phyloP scores from a whole-genome alignment of 164 flowering plant genomes.

The Amborella trichopoda region DNA sequence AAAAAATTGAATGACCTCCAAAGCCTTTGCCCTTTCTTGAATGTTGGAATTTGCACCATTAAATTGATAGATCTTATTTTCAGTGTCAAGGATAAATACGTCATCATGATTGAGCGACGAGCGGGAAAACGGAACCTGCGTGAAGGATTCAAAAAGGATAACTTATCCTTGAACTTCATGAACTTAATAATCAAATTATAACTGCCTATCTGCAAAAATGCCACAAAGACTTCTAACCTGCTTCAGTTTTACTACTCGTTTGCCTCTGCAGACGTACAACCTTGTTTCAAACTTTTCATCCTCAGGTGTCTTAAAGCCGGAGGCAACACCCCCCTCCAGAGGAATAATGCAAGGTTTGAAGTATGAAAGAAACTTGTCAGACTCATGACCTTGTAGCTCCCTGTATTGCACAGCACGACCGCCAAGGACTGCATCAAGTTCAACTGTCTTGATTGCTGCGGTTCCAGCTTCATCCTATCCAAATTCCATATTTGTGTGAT shows the following conservation, averaged over 20 bases:
- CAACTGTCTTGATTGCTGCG: slow-evolving; percentile 96
- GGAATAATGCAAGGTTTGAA: slow-evolving; percentile 97
- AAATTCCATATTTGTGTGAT: slow-evolving; percentile 5
- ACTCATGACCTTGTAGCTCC: slow-evolving; percentile 94
- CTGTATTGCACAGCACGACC: slow-evolving; percentile 98
- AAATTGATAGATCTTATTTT: slow-evolving; percentile 88
- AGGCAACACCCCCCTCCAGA: slow-evolving; percentile 95
- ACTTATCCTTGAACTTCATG: no score
- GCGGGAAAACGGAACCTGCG: slow-evolving; percentile 90
- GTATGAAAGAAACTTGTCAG: slow-evolving; percentile 96
- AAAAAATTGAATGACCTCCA: slow-evolving; percentile 89
- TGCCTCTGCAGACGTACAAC: slow-evolving; percentile 80
- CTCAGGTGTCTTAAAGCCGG: slow-evolving; percentile 80
- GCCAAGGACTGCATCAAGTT: slow-evolving; percentile 92
- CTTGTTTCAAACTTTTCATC: slow-evolving; percentile 88
- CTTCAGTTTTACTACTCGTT: slow-evolving; percentile 78
- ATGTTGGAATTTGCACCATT: slow-evolving; percentile 98
- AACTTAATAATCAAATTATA: no score
- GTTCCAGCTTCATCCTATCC: slow-evolving; percentile 96
- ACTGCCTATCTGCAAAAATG: neutral
- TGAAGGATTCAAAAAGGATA: slow-evolving; percentile 4
- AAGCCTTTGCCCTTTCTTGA: slow-evolving; percentile 96
- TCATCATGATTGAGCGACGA: slow-evolving; percentile 97
- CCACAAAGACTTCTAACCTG: slow-evolving; percentile 33
- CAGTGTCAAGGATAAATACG: slow-evolving; percentile 88